Evolutionary conservation across 768 basidiomycete species (phyloP).

Genomic region (Gymnopilus dilepis): DNA sequence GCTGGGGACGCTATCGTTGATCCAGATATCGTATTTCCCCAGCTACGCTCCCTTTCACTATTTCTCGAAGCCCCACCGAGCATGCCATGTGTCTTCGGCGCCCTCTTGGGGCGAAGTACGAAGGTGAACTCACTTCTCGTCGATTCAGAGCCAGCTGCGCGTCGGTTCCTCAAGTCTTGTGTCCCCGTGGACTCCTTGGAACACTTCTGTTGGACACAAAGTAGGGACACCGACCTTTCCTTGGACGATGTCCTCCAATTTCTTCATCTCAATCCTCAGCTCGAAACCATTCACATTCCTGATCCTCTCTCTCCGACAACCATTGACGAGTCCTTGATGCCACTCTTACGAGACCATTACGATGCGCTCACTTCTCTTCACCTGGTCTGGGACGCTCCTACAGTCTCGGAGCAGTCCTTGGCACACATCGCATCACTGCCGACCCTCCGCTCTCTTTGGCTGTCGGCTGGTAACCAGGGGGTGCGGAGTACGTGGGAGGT

Average conservation of each 20-base stretch:
- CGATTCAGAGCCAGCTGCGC: slow-evolving; percentile 14
- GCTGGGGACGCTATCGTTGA: slow-evolving; percentile 9
- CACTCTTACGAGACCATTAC: slow-evolving; percentile 21
- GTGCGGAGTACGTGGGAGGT: slow-evolving; percentile 33
- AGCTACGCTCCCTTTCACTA: slow-evolving; percentile 26
- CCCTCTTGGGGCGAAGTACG: slow-evolving; percentile 16
- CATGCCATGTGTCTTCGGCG: not conserved
- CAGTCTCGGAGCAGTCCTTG: slow-evolving; percentile 26
- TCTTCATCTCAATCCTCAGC: slow-evolving; percentile 30
- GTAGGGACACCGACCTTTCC: not conserved
- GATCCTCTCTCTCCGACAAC: slow-evolving; percentile 16
- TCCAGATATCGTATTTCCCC: slow-evolving; percentile 19
- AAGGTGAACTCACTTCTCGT: slow-evolving; percentile 22
- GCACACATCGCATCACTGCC: slow-evolving; percentile 23
- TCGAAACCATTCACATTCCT: slow-evolving; percentile 28
- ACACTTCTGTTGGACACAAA: slow-evolving; percentile 28
- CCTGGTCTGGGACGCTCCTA: slow-evolving; percentile 25
- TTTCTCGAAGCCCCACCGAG: slow-evolving; percentile 21
- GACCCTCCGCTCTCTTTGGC: slow-evolving; percentile 30
- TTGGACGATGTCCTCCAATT: slow-evolving; percentile 28
- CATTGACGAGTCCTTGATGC: slow-evolving; percentile 27
- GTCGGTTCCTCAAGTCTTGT: slow-evolving; percentile 15
- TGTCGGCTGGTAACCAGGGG: slow-evolving; percentile 33
- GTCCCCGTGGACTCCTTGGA: slow-evolving; percentile 30
- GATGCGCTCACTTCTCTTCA: slow-evolving; percentile 30